Base-by-base conservation (phyloP, 2,329 filamentous ascomycete genomes). In the Claviceps pusilla region DNA sequence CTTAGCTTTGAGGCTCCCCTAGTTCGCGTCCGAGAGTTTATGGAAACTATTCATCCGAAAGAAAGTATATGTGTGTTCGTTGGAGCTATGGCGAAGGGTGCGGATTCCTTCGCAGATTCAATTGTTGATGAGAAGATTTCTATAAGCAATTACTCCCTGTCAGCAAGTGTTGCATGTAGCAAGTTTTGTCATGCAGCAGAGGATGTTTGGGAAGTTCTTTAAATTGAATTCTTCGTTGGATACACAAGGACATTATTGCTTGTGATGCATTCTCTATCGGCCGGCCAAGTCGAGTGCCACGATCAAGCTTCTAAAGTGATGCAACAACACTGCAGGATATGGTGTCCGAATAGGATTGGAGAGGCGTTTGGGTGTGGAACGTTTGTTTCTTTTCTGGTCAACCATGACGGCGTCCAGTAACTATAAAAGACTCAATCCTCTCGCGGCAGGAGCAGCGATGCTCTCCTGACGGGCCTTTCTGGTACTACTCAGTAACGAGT, bases 101-200 rank as follows among this genome's bases (percentile, higher is more conserved):
- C 83, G 54, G 93, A 98, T 68, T 91, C 88, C 70, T 98, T 98
- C 68, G 93, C 93, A 59, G 93, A 98, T 67, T 80, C 81, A 45
- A 89, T 87, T 71, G 94, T 97, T 64, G 91, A 97, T 66, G 93
- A 98, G 73, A 88, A 94, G 65, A 97, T 98, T 66, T 89, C 87
- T 63, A 97, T 98, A 73, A 97, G 91, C 77, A 95, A 96, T 71
- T 98, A 87, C 78, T 95, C 90, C 66, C 78, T 98, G 59, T 95
- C 89, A 65, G 93, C 93, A 57, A 97, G 91, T 74, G 93, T 98
- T 58, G 91, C 93, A 47, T 98, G 93, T 78, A 96, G 91, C 81
- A 98, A 97, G 71, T 97, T 98, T 76, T 97, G 93, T 72, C 93
- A 98, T 71, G 93, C 91, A 45, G 91, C 90, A 47, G 93, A 98